Evolutionary conservation across 148 eudicot genomes (phyloP).

Genomic region (Agrostemma githago): DNA sequence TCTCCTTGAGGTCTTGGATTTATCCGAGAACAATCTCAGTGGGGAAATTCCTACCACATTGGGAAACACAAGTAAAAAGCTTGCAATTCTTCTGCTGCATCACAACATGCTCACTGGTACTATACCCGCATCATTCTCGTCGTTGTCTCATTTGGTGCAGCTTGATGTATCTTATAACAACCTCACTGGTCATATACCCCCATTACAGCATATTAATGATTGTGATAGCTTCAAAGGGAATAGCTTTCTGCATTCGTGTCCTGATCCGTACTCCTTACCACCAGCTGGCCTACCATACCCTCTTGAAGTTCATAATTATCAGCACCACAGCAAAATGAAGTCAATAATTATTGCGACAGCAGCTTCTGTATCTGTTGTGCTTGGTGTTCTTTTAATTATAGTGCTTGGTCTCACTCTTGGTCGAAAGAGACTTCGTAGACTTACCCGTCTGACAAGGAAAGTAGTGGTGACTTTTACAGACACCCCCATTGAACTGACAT

Average conservation of each 20-base stretch:
- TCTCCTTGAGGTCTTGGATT: conserved; percentile 35
- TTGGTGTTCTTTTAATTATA: conserved; percentile 32
- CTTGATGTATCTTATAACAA: conserved; percentile 53
- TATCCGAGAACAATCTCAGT: conserved; percentile 37
- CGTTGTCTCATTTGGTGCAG: conserved; percentile 33
- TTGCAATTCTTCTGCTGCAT: conserved; percentile 36
- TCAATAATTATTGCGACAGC: conserved; percentile 42
- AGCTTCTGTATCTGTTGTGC: conserved; percentile 42
- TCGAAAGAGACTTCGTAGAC: conserved; percentile 33
- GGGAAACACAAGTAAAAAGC: conserved; percentile 33
- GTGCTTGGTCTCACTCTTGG: conserved; percentile 34
- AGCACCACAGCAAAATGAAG: conserved; percentile 32
- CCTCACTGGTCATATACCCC: conserved; percentile 52
- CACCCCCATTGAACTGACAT: conserved; percentile 41
- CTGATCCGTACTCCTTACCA: conserved; percentile 38
- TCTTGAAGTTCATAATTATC: conserved; percentile 37
- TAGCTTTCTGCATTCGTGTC: conserved; percentile 42
- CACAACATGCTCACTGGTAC: conserved; percentile 47
- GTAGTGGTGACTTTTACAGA: conserved; percentile 46
- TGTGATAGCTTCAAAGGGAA: conserved; percentile 47
- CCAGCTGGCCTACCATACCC: conserved; percentile 41
- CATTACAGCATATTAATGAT: conserved; percentile 30
- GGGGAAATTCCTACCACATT: conserved; percentile 42
- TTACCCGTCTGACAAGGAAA: conserved; percentile 38
- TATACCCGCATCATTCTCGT: conserved; percentile 44